Conservation (phyloP, 768 basidiomycete species). For the Leccinum olivaceopallidum region DNA sequence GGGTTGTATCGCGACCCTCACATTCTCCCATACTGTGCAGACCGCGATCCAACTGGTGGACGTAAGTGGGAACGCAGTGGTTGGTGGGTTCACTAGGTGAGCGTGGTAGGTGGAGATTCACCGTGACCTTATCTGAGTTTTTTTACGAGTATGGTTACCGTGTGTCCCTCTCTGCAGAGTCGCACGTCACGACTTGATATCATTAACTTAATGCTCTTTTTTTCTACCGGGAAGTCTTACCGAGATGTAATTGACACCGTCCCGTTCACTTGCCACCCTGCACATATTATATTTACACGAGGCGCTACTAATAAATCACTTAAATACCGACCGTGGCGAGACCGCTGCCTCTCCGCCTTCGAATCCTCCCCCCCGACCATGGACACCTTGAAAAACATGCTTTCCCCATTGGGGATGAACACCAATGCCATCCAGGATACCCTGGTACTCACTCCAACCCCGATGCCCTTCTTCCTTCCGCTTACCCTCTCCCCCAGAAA, state of each 20-base stretch:
- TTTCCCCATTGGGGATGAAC: slow-evolving; percentile 70
- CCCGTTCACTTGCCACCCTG: slow-evolving; percentile 29
- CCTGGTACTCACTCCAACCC: slow-evolving; percentile 46
- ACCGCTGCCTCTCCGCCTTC: slow-evolving; percentile 29
- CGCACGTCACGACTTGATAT: slow-evolving; percentile 20
- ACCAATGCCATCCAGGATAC: slow-evolving; percentile 77
- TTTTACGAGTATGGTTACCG: slow-evolving; percentile 19
- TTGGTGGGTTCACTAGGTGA: background rate
- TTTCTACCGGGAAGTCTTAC: slow-evolving; percentile 29
- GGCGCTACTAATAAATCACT: slow-evolving; percentile 32
- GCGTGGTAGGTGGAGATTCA: slow-evolving; percentile 3
- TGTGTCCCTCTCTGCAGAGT: slow-evolving; percentile 15
- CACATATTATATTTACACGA: slow-evolving; percentile 32
- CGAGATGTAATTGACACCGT: slow-evolving; percentile 35
- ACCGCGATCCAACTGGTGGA: background rate
- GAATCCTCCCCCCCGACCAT: slow-evolving; percentile 42
- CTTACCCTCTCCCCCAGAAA: slow-evolving; percentile 51
- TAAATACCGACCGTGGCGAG: slow-evolving; percentile 40
- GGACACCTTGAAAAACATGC: slow-evolving; percentile 69
- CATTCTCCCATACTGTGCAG: slow-evolving; percentile 2
- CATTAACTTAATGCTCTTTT: slow-evolving; percentile 11
- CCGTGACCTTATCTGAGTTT: slow-evolving; percentile 20
- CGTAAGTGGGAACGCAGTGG: slow-evolving; percentile 16
- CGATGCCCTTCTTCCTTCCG: background rate
- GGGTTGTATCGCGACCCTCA: slow-evolving; percentile 10